Percentiles rank a stretch among this genome's conserved stretches.
phyloP scores from a whole-genome alignment of 2,329 filamentous ascomycete genomes.

The Cladosporium colombiae region DNA sequence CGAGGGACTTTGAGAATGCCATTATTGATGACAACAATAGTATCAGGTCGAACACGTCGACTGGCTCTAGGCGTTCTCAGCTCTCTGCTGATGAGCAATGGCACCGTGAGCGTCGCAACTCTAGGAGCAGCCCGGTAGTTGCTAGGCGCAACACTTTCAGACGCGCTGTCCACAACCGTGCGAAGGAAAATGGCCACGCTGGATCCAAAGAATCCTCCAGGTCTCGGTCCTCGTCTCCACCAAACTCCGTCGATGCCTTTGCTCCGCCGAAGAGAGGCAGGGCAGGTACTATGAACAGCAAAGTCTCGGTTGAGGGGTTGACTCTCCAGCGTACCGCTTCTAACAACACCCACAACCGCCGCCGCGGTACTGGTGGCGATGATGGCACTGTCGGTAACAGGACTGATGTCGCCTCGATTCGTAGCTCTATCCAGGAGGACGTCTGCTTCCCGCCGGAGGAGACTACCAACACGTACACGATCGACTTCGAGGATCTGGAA shows the following conservation, averaged over 20 bases:
- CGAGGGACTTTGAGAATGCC: conserved; percentile 85
- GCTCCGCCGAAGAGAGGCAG: conserved; percentile 86
- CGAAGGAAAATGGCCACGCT: conserved; percentile 24
- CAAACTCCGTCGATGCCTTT: conserved; percentile 97
- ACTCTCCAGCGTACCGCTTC: conserved; percentile 72
- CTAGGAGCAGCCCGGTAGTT: conserved; percentile 39
- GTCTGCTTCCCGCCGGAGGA: conserved; percentile 86
- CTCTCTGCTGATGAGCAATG: conserved; percentile 33
- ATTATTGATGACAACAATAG: conserved; percentile 75
- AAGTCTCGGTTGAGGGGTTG: conserved; percentile 57
- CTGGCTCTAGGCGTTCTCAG: conserved; percentile 31
- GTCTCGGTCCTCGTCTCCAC: conserved; percentile 76
- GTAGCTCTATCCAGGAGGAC: conserved; percentile 78
- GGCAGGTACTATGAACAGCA: conserved; percentile 65
- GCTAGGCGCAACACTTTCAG: conserved; percentile 48
- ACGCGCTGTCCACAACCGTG: conserved; percentile 35
- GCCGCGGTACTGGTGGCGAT: conserved; percentile 61
- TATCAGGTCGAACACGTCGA: conserved; percentile 50
- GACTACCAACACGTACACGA: conserved; percentile 76
- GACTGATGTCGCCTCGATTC: conserved; percentile 62
- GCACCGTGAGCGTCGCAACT: conserved; percentile 32
- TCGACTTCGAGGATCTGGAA: conserved; percentile 91
- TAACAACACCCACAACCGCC: conserved; percentile 60
- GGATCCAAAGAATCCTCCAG: conserved; percentile 41
- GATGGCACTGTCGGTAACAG: conserved; percentile 59